phyloP scores from a whole-genome alignment of 306 rosid genomes.

The Quercus mongolica region DNA sequence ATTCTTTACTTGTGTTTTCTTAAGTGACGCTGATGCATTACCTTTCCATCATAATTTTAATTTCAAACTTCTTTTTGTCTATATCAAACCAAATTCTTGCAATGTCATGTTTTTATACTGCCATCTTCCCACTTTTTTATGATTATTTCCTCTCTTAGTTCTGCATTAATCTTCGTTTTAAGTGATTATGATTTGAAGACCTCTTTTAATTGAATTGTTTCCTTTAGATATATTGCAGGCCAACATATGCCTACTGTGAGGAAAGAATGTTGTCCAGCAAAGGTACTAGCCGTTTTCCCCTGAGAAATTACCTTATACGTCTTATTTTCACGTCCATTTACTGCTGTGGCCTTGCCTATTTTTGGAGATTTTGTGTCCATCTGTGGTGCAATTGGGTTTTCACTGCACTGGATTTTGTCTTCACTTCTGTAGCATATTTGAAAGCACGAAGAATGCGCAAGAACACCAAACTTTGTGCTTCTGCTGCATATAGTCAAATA shows the following conservation, averaged over 20 bases:
- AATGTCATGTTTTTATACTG: too few relatives aligned
- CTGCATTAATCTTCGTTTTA: too few relatives aligned
- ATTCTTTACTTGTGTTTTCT: too few relatives aligned
- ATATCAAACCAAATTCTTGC: too few relatives aligned
- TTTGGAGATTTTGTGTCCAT: slow-evolving; percentile 71
- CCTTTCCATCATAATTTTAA: too few relatives aligned
- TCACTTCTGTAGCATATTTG: slow-evolving; percentile 68
- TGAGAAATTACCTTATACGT: slow-evolving; percentile 28
- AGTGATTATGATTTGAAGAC: background rate
- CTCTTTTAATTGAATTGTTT: slow-evolving; percentile 11
- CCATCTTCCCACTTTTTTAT: too few relatives aligned
- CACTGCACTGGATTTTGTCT: slow-evolving; percentile 68
- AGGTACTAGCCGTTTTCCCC: slow-evolving; percentile 9
- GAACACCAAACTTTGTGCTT: slow-evolving; percentile 19
- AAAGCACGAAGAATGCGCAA: slow-evolving; percentile 39
- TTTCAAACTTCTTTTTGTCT: too few relatives aligned
- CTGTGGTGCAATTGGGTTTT: slow-evolving; percentile 71
- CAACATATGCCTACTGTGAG: slow-evolving; percentile 67
- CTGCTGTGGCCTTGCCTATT: slow-evolving; percentile 68
- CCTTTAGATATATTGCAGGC: slow-evolving; percentile 74
- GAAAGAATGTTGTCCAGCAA: slow-evolving; percentile 34
- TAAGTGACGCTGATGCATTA: too few relatives aligned
- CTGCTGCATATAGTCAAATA: too few relatives aligned
- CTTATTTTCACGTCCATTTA: slow-evolving; percentile 40
- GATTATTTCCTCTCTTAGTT: too few relatives aligned